Conservation (phyloP, 2,329 filamentous ascomycete genomes). For the Lecanicillium sp. region DNA sequence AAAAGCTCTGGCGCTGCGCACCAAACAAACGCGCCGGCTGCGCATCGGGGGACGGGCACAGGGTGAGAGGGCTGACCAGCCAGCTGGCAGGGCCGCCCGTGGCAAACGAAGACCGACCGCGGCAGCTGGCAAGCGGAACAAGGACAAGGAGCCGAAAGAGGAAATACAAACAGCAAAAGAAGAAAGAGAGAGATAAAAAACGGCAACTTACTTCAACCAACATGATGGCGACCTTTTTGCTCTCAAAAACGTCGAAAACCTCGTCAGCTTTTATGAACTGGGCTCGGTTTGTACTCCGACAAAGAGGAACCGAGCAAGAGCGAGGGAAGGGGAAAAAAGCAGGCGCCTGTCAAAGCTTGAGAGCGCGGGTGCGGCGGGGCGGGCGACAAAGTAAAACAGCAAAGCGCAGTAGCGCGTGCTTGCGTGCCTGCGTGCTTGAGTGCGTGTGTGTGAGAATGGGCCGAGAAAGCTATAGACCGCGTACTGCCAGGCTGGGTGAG, state of each 20-base stretch:
- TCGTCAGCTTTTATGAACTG: background rate
- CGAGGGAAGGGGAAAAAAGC: conserved; percentile 1
- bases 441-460: no score
- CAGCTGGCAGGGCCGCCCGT: background rate
- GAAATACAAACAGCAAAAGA: background rate
- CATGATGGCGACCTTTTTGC: conserved; percentile 18
- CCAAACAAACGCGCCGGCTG: background rate
- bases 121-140: background rate
- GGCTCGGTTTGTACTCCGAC: background rate
- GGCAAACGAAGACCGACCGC: background rate
- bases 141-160: conserved; percentile 1
- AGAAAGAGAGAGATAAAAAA: conserved; percentile 9
- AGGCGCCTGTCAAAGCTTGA: background rate
- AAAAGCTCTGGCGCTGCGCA: background rate
- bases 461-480: no score
- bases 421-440: no score
- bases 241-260: background rate
- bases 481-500: no score
- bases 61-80: no score
- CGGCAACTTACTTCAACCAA: conserved; percentile 27
- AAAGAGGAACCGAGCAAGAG: conserved; percentile 2
- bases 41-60: background rate
- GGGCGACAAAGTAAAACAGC: no score
- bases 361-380: background rate
- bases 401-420: no score